These are phyloP conservation scores for Mallotus repandus DNA, from an alignment of 441 rosid species.

Conservation along the genomic window DNA sequence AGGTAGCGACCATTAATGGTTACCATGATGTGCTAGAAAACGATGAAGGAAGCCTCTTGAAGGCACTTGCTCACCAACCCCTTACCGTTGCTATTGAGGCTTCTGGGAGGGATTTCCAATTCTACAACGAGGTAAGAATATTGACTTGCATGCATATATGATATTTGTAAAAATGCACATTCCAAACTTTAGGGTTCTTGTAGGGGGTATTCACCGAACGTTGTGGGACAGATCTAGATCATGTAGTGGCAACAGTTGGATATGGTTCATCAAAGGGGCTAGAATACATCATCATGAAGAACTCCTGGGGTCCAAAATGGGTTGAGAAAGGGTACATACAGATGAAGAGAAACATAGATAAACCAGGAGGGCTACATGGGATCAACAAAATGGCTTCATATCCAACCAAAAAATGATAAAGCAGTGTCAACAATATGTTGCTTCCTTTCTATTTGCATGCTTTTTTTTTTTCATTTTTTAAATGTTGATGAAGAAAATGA, in stretches of 20 bases:
- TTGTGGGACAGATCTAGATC: constrained; percentile 71
- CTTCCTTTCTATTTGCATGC: neutral
- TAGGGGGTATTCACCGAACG: constrained; percentile 68
- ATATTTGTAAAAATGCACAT: neutral
- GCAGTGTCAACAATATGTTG: neutral
- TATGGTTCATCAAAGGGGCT: constrained; percentile 60
- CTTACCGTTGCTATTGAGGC: constrained; percentile 79
- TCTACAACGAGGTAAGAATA: constrained; percentile 62
- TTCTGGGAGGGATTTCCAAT: constrained; percentile 76
- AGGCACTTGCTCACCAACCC: constrained; percentile 75
- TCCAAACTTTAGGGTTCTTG: constrained; percentile 9
- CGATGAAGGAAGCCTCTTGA: constrained; percentile 52
- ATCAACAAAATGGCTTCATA: constrained; percentile 79
- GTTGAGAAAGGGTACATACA: constrained; percentile 76
- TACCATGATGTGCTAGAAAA: constrained; percentile 64
- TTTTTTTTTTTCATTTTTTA: neutral
- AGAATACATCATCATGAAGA: constrained; percentile 67
- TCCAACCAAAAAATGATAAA: constrained; percentile 46
- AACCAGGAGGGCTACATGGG: constrained; percentile 69
- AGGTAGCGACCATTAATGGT: constrained; percentile 56
- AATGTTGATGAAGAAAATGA: no score
- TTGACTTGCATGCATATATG: neutral
- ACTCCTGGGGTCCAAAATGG: constrained; percentile 79
- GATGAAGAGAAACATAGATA: constrained; percentile 73
- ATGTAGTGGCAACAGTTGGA: constrained; percentile 80